Evolutionary conservation across 2,329 filamentous ascomycete genomes (phyloP).

Genomic region (Diaporthe ampelina): DNA sequence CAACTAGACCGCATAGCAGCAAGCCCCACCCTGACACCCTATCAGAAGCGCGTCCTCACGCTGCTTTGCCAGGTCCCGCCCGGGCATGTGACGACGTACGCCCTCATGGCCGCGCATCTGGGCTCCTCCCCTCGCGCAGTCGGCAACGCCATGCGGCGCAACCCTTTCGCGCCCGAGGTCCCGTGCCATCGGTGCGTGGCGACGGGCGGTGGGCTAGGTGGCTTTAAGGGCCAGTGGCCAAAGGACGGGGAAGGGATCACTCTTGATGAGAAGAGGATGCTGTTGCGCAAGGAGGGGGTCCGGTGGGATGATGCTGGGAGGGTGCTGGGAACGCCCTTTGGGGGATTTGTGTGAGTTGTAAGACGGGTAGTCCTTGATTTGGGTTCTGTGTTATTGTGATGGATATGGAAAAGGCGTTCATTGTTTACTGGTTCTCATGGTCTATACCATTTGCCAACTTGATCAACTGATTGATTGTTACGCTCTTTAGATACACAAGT

Average conservation of each 20-base stretch:
- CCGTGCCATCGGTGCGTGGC: constrained; percentile 88
- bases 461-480: not conserved
- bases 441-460: not conserved
- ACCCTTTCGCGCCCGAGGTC: constrained; percentile 86
- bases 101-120: constrained; percentile 76
- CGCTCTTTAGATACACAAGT: not conserved
- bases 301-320: constrained; percentile 71
- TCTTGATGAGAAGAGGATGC: constrained; percentile 72
- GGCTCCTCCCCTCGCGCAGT: constrained; percentile 81
- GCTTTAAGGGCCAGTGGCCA: constrained; percentile 78
- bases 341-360: constrained; percentile 53
- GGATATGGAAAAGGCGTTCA: not conserved
- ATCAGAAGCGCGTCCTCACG: constrained; percentile 76
- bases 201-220: constrained; percentile 77
- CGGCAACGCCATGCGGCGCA: constrained; percentile 81
- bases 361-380: not conserved
- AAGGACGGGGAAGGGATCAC: constrained; percentile 73
- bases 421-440: not conserved
- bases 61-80: constrained; percentile 82
- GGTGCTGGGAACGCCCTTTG: constrained; percentile 71
- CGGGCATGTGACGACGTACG: constrained; percentile 84
- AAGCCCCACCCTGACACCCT: constrained; percentile 61
- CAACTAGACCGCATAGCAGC: constrained; percentile 61
- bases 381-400: not conserved
- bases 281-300: constrained; percentile 76